Conservation (phyloP, 352 stramenopile species). For the Phytophthora citrophthora region DNA sequence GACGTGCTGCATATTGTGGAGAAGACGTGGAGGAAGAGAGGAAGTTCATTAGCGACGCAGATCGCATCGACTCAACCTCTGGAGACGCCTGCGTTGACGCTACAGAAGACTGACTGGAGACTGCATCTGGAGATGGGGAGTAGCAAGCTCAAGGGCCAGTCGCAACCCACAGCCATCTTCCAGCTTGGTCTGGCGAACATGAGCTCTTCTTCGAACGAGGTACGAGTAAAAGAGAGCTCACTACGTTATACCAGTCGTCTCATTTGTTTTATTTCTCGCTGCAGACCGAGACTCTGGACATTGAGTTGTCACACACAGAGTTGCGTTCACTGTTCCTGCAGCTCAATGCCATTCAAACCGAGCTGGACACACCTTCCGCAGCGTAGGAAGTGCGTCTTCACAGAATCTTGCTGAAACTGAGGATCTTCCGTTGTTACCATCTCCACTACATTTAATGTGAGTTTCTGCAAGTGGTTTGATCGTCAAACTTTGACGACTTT, state of each 20-base stretch:
- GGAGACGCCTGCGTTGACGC: constrained; percentile 22
- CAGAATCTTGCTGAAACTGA: no score
- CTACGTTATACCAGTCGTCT: not conserved
- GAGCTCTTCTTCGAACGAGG: constrained; percentile 13
- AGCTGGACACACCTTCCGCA: constrained; percentile 46
- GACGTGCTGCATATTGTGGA: constrained; percentile 44
- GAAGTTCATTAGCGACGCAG: constrained; percentile 15
- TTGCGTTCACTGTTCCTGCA: constrained; percentile 61
- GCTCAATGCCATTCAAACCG: constrained; percentile 64
- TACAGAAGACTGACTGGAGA: constrained; percentile 55
- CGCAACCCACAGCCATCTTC: constrained; percentile 58
- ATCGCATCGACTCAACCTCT: constrained; percentile 9
- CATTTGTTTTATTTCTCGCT: not conserved
- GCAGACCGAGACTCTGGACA: constrained; percentile 54
- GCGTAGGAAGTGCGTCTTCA: constrained; percentile 9
- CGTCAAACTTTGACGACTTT: no score
- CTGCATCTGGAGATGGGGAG: constrained; percentile 65
- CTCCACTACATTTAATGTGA: no score
- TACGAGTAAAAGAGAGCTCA: not conserved
- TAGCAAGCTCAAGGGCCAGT: constrained; percentile 43
- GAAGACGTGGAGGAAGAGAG: constrained; percentile 72
- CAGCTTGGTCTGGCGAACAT: constrained; percentile 46
- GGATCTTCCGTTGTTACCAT: no score
- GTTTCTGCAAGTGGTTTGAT: no score
- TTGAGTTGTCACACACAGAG: constrained; percentile 68